Evolutionary conservation across 2,329 filamentous ascomycete species (phyloP).

Genomic region (Aspergillus niger): DNA sequence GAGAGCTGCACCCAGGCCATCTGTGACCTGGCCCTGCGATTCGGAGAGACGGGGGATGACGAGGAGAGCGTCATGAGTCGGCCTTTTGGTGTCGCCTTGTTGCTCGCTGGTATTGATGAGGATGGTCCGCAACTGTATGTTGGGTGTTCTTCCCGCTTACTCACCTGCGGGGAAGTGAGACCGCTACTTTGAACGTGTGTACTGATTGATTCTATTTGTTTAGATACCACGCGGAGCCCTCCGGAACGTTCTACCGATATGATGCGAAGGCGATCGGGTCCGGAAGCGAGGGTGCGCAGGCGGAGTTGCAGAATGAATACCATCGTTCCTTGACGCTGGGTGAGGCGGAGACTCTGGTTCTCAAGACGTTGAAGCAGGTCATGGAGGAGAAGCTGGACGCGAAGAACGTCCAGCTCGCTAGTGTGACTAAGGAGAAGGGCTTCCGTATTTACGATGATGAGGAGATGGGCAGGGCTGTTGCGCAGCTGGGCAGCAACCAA

Average conservation of each 20-base stretch:
- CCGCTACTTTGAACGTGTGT: neutral
- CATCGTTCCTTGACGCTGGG: conserved; percentile 93
- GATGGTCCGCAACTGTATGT: conserved; percentile 84
- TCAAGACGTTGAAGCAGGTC: conserved; percentile 98
- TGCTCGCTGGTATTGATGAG: conserved; percentile 97
- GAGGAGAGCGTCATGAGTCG: conserved; percentile 99
- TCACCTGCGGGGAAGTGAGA: neutral
- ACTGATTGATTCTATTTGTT: neutral
- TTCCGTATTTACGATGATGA: conserved; percentile 99
- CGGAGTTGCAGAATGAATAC: conserved; percentile 97
- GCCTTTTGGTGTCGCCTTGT: conserved; percentile 91
- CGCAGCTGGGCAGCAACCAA: conserved; percentile 59
- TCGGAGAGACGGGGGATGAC: conserved; percentile 95
- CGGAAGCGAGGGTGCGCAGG: conserved; percentile 94
- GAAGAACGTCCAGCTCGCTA: conserved; percentile 98
- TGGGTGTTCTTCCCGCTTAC: neutral
- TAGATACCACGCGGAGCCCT: conserved; percentile 94
- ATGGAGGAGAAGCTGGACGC: conserved; percentile 99
- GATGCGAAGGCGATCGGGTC: conserved; percentile 98
- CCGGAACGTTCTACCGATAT: conserved; percentile 97
- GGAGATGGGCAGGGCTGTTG: conserved; percentile 93
- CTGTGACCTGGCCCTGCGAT: conserved; percentile 92
- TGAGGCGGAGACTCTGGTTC: conserved; percentile 90
- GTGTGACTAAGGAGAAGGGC: conserved; percentile 94
- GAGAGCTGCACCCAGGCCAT: conserved; percentile 99